Conservation (phyloP, 306 rosid species). For the Herpetospermum pedunculosum region DNA sequence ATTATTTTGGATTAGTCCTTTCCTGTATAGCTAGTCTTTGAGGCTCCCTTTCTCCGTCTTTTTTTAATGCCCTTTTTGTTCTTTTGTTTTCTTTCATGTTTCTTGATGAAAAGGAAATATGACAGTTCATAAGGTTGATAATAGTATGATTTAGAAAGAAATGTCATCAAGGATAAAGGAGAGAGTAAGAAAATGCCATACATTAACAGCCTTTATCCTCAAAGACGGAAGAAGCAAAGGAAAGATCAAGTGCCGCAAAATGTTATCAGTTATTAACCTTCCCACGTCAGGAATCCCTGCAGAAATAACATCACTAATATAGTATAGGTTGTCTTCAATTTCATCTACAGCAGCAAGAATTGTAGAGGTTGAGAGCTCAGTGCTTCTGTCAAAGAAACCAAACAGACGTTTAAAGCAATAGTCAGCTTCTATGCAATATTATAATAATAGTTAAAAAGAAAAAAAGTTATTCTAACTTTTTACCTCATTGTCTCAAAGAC, state of each 20-base stretch:
- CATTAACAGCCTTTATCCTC: conserved; percentile 34
- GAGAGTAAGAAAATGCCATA: conserved; percentile 26
- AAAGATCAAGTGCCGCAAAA: conserved; percentile 68
- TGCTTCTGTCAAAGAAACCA: conserved; percentile 49
- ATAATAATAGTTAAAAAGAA: not conserved
- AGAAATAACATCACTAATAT: conserved; percentile 78
- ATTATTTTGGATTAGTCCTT: not conserved
- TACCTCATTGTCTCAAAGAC: conserved; percentile 47
- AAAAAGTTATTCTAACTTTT: conserved; percentile 21
- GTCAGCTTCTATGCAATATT: not conserved
- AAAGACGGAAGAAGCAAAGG: conserved; percentile 83
- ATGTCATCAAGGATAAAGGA: not conserved
- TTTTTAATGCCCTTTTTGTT: not conserved
- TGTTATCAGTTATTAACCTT: conserved; percentile 57
- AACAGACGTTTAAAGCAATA: conserved; percentile 23
- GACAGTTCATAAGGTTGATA: not conserved
- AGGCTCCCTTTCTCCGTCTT: not conserved
- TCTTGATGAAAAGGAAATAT: not conserved
- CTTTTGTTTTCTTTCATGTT: not conserved
- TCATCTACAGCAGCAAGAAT: conserved; percentile 67
- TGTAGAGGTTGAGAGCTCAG: conserved; percentile 40
- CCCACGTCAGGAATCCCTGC: conserved; percentile 95
- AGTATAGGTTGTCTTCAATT: conserved; percentile 90
- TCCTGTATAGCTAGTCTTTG: not conserved
- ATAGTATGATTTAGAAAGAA: conserved; percentile 3